These are phyloP conservation scores for Agrocybe praecox DNA, from an alignment of 768 basidiomycete species.

Conservation along the genomic window DNA sequence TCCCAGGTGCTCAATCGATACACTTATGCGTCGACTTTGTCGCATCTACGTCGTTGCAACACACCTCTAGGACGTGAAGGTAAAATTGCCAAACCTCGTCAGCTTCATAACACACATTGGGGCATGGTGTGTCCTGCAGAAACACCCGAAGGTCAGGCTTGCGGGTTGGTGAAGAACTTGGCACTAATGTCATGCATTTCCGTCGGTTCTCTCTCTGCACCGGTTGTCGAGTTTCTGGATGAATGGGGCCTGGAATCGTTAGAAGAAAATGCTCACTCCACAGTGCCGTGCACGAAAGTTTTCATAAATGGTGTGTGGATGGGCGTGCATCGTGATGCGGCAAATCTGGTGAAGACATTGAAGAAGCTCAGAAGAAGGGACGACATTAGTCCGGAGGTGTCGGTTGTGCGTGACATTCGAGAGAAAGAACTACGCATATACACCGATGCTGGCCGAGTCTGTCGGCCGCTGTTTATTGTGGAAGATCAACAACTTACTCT, in stretches of 20 bases:
- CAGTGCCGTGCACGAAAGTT: constrained; percentile 88
- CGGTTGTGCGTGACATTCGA: constrained; percentile 96
- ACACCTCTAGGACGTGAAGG: constrained; percentile 98
- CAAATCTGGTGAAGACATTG: constrained; percentile 90
- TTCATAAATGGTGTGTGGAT: constrained; percentile 99
- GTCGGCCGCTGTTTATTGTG: constrained; percentile 96
- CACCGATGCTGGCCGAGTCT: constrained; percentile 96
- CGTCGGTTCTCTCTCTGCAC: constrained; percentile 93
- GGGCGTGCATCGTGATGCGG: constrained; percentile 95
- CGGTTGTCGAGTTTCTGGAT: constrained; percentile 97
- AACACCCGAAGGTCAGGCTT: constrained; percentile 99
- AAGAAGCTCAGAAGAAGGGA: constrained; percentile 91
- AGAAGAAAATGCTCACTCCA: constrained; percentile 89
- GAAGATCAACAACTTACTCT: constrained; percentile 85
- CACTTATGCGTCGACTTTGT: constrained; percentile 97
- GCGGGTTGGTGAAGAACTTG: constrained; percentile 98
- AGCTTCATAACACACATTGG: constrained; percentile 99
- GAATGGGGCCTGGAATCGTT: constrained; percentile 97
- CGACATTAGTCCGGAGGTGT: constrained; percentile 95
- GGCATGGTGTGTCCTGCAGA: constrained; percentile 99
- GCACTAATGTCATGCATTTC: constrained; percentile 98
- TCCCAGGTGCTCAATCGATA: constrained; percentile 99
- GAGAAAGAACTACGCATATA: constrained; percentile 93
- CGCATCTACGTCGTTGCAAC: constrained; percentile 97
- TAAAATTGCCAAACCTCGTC: constrained; percentile 99